Percentiles rank a stretch among this genome's conserved stretches.
Conservation (phyloP, 441 rosid genomes). For the Geranium incanum region DNA sequence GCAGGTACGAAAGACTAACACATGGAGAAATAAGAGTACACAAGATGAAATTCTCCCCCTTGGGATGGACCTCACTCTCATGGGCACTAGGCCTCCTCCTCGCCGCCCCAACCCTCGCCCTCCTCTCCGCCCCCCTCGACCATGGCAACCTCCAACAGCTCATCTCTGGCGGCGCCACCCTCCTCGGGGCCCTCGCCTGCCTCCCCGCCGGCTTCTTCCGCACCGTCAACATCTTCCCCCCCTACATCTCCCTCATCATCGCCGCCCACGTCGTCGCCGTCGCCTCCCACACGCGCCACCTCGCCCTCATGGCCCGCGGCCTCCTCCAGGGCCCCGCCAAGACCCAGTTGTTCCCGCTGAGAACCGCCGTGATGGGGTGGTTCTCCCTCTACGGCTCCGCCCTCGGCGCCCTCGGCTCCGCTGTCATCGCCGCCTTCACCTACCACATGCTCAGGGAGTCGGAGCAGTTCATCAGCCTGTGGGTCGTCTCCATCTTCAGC, state of each 20-base stretch:
- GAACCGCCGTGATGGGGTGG: conserved; percentile 43
- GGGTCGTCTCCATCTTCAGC: conserved; percentile 59
- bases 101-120: conserved; percentile 30
- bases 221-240: conserved; percentile 39
- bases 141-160: conserved; percentile 29
- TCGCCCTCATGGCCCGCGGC: conserved; percentile 38
- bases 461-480: conserved; percentile 35
- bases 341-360: conserved; percentile 23
- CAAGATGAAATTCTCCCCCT: conserved; percentile 35
- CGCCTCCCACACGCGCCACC: conserved; percentile 51
- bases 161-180: conserved; percentile 40
- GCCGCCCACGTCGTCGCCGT: conserved; percentile 31
- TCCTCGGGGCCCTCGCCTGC: conserved; percentile 43
- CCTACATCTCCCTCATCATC: conserved; percentile 35
- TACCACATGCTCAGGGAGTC: conserved; percentile 40
- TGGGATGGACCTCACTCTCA: conserved; percentile 52
- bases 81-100: conserved; percentile 48
- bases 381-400: conserved; percentile 46
- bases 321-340: conserved; percentile 30
- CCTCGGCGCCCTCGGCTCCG: conserved; percentile 44
- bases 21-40: conserved; percentile 19
- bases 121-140: conserved; percentile 39
- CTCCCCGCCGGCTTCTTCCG: conserved; percentile 47
- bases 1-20: conserved; percentile 36
- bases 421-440: conserved; percentile 42